Evolutionary conservation across 768 basidiomycete genomes (phyloP), one percentile per base, ranked within the genome.

Genomic region (Mycena leptocephala): DNA sequence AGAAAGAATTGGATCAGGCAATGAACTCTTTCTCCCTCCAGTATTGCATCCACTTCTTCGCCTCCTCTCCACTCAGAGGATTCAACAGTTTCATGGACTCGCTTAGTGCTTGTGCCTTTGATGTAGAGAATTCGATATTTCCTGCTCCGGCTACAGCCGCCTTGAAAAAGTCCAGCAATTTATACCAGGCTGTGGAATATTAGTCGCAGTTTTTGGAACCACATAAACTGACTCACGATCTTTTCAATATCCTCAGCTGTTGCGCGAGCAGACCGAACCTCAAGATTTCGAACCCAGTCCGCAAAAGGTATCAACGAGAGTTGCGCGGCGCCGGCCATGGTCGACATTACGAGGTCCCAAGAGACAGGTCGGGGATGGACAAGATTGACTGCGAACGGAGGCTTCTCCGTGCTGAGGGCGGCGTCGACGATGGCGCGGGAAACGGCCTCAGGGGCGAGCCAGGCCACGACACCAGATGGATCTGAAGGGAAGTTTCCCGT

Each of bases 361-460:
- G 80, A 32, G 14, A 85, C 75, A 2, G 84, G 83, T 14, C 79
- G 81, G 0, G 88, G 87, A 79, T 88, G 86, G 2, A 86, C 85
- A 16, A 88, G 63, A 76, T 89, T 87, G 35, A 86, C 74, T 5
- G 81, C 81, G 28, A 74, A 68, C 2, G 84, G 83, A 0, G 71
- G 72, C 13, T 65, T 56, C 9, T 79, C 66, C 5, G 39, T 58
- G 39, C 8, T 78, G 51, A 86, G 80, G 1, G 83, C 84, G 10
- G 86, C 76, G 70, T 88, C 86, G 10, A 85, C 43, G 16, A 87
- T 78, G 37, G 83, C 70, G 20, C 73, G 69, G 0, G 85, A 80
- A 1, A 86, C 86, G n/a, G 83, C 82, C 55, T 87, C 81, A 46
- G 85, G 80, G 10, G 84, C 82, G 16, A 88, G 61, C 88, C 88